Conservation (phyloP, 208 protist genomes). For the Wallacemonas collosoma region DNA sequence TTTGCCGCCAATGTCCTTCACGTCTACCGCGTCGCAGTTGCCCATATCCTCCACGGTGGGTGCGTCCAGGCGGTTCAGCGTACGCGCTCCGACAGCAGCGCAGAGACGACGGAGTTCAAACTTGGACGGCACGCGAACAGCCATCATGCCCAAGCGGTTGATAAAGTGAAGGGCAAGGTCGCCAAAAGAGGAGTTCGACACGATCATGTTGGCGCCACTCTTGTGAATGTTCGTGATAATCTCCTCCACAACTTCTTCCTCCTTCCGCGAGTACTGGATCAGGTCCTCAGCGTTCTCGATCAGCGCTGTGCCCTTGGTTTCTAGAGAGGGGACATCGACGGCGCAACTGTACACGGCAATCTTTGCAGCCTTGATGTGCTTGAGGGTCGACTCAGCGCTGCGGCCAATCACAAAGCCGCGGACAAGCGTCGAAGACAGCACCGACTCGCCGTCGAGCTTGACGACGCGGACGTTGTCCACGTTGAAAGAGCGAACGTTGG, state of each 20-base stretch:
- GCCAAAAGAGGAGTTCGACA: constrained; percentile 97
- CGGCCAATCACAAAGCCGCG: constrained; percentile 98
- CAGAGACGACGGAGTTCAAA: constrained; percentile 99
- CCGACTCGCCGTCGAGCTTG: constrained; percentile 97
- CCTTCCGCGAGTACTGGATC: constrained; percentile 95
- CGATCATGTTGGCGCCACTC: constrained; percentile 97
- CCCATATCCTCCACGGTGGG: constrained; percentile 96
- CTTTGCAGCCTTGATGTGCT: constrained; percentile 96
- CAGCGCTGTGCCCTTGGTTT: constrained; percentile 98
- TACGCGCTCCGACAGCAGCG: constrained; percentile 94
- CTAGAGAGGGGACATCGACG: constrained; percentile 97
- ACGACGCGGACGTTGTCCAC: constrained; percentile 99
- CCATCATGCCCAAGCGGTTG: constrained; percentile 98
- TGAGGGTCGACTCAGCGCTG: constrained; percentile 90
- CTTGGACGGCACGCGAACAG: constrained; percentile 98
- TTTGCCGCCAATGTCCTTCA: constrained; percentile 96
- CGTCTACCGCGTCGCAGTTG: constrained; percentile 93
- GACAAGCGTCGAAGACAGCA: constrained; percentile 94
- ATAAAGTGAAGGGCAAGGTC: constrained; percentile 99
- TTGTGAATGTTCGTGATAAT: constrained; percentile 97
- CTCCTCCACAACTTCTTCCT: constrained; percentile 98
- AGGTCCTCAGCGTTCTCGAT: constrained; percentile 98
- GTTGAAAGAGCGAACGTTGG: constrained; percentile 97
- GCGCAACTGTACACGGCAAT: constrained; percentile 98
- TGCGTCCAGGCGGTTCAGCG: constrained; percentile 92